Evolutionary conservation across 768 basidiomycete species (phyloP).

Genomic region (Russula olivacea): DNA sequence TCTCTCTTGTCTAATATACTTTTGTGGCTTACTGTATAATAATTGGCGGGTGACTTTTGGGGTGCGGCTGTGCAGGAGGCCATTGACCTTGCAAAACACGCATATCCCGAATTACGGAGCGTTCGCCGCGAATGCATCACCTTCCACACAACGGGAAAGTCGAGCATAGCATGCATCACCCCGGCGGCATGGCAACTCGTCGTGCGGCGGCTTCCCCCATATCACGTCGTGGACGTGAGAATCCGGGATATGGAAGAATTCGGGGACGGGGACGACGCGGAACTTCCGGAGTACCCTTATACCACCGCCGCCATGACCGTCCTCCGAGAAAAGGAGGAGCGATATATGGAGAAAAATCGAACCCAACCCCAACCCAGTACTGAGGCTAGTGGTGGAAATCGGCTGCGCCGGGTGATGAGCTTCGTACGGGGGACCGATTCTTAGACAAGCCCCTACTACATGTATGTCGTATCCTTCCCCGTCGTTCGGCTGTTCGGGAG

Average conservation of each 20-base stretch:
- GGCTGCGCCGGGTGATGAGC: constrained; percentile 16
- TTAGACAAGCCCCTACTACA: not conserved
- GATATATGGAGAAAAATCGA: not conserved
- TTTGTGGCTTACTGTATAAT: not conserved
- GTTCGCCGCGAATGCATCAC: constrained; percentile 20
- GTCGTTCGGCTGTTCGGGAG: too few species aligned
- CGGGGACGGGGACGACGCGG: constrained; percentile 3
- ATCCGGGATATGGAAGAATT: constrained; percentile 13
- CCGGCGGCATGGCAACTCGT: constrained; percentile 24
- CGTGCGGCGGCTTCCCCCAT: constrained; percentile 18
- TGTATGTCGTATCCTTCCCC: not conserved
- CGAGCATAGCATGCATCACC: constrained; percentile 22
- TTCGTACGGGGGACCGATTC: constrained; percentile 12
- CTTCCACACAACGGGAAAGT: constrained; percentile 21
- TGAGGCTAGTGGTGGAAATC: not conserved
- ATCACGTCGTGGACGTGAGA: constrained; percentile 21
- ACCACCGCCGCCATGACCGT: not conserved
- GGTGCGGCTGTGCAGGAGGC: constrained; percentile 9
- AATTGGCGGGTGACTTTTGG: not conserved
- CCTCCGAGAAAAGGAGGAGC: constrained; percentile 9
- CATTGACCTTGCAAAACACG: constrained; percentile 19
- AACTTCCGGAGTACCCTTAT: constrained; percentile 14
- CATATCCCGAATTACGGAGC: constrained; percentile 14
- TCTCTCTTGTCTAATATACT: not conserved
- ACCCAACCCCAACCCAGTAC: not conserved